Evolutionary conservation across 257 asterid species (phyloP), one percentile per base, ranked within the genome.

Genomic region (Asclepias syriaca): DNA sequence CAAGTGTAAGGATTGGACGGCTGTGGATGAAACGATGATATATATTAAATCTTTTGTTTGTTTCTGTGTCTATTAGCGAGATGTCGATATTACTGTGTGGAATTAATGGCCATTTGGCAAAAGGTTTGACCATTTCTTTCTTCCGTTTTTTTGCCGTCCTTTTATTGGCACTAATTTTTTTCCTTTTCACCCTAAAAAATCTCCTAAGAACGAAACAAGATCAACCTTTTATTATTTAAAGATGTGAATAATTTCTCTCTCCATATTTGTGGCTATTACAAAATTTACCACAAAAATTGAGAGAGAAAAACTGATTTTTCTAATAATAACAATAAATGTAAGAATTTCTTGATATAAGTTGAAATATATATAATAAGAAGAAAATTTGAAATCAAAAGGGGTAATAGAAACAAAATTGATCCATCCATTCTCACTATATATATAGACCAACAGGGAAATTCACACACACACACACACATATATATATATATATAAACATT

Each of bases 61-160:
- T 29, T 1, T 29, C 34, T 29, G 34, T 29, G 34, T 29, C 34
- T 29, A 15, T 43, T 66, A 66, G 71, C 40, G n/a, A 4, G 55
- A 11, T 21, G 56, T 45, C 15, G 48, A 21, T 66, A 43, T 22
- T 29, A 29, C 2, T 45, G 39, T 11, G 57, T 21, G 16, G 56
- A 66, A n/a, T 16, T 24, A 29, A 29, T 29, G 40, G 57, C 71
- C 71, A 66, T 45, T 66, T 66, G 71, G 71, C 54, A 34, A 34
- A 4, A 66, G 12, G 5, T 66, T 66, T 66, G 56, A 63, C 67
- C 34, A 5, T 63, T 63, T 63, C 67, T 63, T 63, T 63, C 21
- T 34, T 34, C 39, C 34, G n/a, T 63, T 61, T 46, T 61, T 46
- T 18, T 63, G 67, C 67, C 67, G 67, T 63, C 67, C 67, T 34